These are phyloP conservation scores for Cylindrodendrum hubeiense DNA, from an alignment of 2,329 filamentous ascomycete species.

Conservation along the genomic window DNA sequence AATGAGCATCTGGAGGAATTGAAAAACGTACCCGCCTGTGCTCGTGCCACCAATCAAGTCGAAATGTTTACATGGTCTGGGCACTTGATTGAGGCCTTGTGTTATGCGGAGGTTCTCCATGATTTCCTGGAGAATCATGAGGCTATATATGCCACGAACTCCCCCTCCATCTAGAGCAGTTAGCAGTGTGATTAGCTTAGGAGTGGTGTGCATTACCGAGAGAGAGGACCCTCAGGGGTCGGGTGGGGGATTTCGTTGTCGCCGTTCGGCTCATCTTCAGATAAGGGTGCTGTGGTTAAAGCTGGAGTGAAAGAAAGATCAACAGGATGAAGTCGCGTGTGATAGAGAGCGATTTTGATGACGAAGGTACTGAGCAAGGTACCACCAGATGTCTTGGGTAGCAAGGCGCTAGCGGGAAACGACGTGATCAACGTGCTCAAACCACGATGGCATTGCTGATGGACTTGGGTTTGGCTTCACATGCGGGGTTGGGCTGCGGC, in stretches of 20 bases:
- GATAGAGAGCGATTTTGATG: neutral
- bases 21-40: conserved; percentile 41
- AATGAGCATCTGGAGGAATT: neutral
- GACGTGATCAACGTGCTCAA: too few species aligned
- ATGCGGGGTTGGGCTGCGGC: neutral
- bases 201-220: neutral
- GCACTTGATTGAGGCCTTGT: conserved; percentile 29
- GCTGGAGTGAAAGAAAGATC: neutral
- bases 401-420: too few species aligned
- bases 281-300: neutral
- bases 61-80: conserved; percentile 44
- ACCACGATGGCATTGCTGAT: too few species aligned
- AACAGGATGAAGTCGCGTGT: neutral
- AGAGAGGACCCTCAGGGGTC: conserved; percentile 6
- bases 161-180: conserved; percentile 38
- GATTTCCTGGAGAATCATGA: conserved; percentile 42
- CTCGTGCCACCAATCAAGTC: conserved; percentile 48
- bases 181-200: neutral
- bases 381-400: too few species aligned
- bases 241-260: neutral
- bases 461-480: neutral
- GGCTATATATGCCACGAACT: conserved; percentile 43
- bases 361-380: neutral
- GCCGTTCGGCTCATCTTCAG: neutral
- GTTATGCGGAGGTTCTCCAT: conserved; percentile 36